Base-by-base conservation (phyloP, 2,329 filamentous ascomycete genomes). In the Fusarium lateritium region DNA sequence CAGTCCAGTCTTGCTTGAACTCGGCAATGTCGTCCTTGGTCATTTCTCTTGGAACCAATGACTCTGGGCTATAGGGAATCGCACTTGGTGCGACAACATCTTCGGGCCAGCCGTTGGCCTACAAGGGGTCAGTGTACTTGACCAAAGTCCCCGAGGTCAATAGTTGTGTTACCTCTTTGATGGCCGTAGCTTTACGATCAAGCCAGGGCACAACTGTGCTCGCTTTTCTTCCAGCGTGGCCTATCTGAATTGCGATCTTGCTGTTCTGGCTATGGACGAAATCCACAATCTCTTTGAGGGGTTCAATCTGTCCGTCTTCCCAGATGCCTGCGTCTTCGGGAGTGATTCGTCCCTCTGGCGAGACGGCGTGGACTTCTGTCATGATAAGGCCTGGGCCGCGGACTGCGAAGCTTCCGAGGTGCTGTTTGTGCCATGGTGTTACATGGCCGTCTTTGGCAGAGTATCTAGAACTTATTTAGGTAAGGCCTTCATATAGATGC, bases 301-400 rank as follows among this genome's bases (percentile, higher is more conserved):
- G 84, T 62, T 83, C 89, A 56, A 91, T 88, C 70, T 94, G 92
- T 2, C 83, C 85, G 75, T 94, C 92, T 61, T 89, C 84, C 91
- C 91, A 94, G 4, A 94, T 76, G 0, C 92, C 91, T 13, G 79
- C 76, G 71, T 92, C 90, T 72, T 92, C 83, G 0, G 91, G 92
- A 0, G 90, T 92, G 78, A 94, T 93, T 22, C 92, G 85, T 11
- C 92, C 92, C 68, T 91, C 85, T 0, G 90, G 79, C 2, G 85
- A 81, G 0, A 94, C 89, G 3, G 88, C 83, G 1, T 91, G 92
- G 4, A 91, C 90, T 79, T 94, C 92, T 17, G 92, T 82, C 43
- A 91, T 83, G 17, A 89, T 77, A 4, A 94, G 78, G 1, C 89
- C 91, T 0, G 92, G 73, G 7, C 81, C 81, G 7, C 79, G 76